A percentile compares a stretch with the other conserved stretches of the same genome.
These are phyloP conservation scores for Amborella trichopoda DNA, from an alignment of 164 flowering plant genomes.

Conservation along the genomic window DNA sequence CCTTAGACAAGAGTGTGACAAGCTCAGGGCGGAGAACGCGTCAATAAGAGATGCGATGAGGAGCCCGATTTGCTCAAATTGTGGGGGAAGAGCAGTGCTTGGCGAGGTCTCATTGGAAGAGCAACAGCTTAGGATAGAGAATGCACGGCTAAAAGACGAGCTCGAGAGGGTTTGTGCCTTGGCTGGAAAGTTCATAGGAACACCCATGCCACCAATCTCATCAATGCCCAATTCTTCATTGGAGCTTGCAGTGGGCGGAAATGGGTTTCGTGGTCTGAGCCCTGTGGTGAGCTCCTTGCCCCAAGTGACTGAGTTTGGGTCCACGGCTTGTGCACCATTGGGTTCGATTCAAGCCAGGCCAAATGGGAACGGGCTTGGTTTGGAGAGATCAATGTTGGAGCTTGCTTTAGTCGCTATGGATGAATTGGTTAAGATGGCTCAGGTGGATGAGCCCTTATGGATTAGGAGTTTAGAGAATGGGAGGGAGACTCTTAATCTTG, in stretches of 20 bases:
- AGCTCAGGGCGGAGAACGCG: slow-evolving; percentile 86
- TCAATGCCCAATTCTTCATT: slow-evolving; percentile 43
- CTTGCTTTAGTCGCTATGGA: slow-evolving; percentile 92
- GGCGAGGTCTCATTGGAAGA: slow-evolving; percentile 87
- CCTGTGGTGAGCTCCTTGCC: slow-evolving; percentile 30
- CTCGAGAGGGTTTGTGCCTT: slow-evolving; percentile 78
- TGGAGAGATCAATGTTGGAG: slow-evolving; percentile 79
- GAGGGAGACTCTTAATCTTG: slow-evolving; percentile 50
- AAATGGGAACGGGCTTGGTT: slow-evolving; percentile 15
- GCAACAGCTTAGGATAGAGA: slow-evolving; percentile 85
- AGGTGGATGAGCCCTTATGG: slow-evolving; percentile 79
- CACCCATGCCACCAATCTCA: slow-evolving; percentile 44
- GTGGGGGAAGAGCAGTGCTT: slow-evolving; percentile 86
- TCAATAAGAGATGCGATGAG: slow-evolving; percentile 85
- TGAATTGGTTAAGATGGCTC: slow-evolving; percentile 80
- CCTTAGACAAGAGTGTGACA: slow-evolving; percentile 82
- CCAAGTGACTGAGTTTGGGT: slow-evolving; percentile 38
- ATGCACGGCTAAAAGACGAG: slow-evolving; percentile 82
- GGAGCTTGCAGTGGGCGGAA: slow-evolving; percentile 76
- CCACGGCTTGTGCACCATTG: slow-evolving; percentile 25
- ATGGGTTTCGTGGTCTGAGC: slow-evolving; percentile 40
- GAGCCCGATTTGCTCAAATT: slow-evolving; percentile 78
- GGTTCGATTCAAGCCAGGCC: slow-evolving; percentile 22
- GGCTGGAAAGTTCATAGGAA: slow-evolving; percentile 83
- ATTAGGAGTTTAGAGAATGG: slow-evolving; percentile 47